Evolutionary conservation across 2,329 filamentous ascomycete genomes (phyloP), one percentile per base, ranked within the genome.

Genomic region (Exophiala calicioides): DNA sequence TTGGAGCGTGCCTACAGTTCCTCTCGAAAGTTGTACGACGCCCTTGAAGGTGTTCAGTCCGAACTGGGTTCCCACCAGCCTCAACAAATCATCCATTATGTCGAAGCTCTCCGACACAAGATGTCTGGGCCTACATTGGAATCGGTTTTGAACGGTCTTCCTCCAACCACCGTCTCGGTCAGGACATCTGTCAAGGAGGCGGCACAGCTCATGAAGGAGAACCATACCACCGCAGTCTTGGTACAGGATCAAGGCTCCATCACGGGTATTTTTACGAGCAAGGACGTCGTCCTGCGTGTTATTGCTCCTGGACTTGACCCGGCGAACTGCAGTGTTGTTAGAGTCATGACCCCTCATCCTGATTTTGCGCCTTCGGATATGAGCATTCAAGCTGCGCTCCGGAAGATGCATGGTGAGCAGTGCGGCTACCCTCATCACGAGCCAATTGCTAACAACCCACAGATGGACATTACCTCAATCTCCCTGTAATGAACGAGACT

Each of bases 361-460:
- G 93, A 98, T 69, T 98, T 98, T 79, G 93, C 93, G 46, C 90
- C 93, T 21, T 88, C 95, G 74, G 91, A 97, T 68, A 97, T 98
- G 93, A 97, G 85, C 69, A 97, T 98, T 64, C 93, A 98, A 73
- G 89, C 91, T 59, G 93, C 93, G 62, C 81, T 98, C 44, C 85
- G 93, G 61, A 98, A 98, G 78, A 98, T 98, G 93, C 93, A 98
- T 67, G 90, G 89, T 93, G 72, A 71, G 86, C 73, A 10, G 35
- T 43, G 23, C 13, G 21, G 3, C 13, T 6, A 29, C 23, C 38
- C 15, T 19, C 6, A 23, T 2, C 15, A 15, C 6, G 23, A 6
- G 8, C 5, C 18, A 36, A 19, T 10, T 27, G 12, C 45, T 54
- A 33, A 56, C 24, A n/a, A 18, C 19, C 39, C 47, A 54, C 56